Percentiles rank a stretch among this genome's conserved stretches.
Evolutionary conservation across 2,329 filamentous ascomycete genomes (phyloP).

Genomic region (Stylonectria norvegica): DNA sequence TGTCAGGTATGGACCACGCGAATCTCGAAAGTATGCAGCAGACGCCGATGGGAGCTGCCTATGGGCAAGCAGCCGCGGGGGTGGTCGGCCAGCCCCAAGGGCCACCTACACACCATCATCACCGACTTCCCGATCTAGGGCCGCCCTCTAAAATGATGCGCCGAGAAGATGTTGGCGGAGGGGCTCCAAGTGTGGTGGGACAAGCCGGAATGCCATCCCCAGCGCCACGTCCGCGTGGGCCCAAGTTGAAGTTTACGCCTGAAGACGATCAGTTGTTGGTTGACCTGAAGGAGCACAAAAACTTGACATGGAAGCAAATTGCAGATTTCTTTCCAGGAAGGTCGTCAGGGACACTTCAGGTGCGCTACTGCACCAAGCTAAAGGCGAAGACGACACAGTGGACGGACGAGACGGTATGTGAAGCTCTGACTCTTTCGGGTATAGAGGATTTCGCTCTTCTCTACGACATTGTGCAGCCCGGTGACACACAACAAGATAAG

Average conservation of each 20-base stretch:
- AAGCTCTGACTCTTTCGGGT: neutral
- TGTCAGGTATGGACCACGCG: constrained; percentile 51
- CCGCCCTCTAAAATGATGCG: constrained; percentile 66
- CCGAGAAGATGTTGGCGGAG: constrained; percentile 52
- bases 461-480: neutral
- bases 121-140: constrained; percentile 71
- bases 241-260: constrained; percentile 90
- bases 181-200: constrained; percentile 81
- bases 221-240: constrained; percentile 74
- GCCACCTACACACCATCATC: constrained; percentile 71
- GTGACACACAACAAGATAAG: too few relatives aligned
- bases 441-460: constrained; percentile 1
- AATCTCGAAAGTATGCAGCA: constrained; percentile 56
- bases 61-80: constrained; percentile 43
- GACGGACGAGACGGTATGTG: constrained; percentile 85
- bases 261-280: constrained; percentile 87
- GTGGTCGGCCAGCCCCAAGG: constrained; percentile 33
- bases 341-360: constrained; percentile 86
- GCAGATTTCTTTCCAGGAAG: constrained; percentile 92
- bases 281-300: constrained; percentile 91
- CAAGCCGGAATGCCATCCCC: constrained; percentile 83
- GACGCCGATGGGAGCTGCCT: constrained; percentile 49
- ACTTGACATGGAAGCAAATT: constrained; percentile 95
- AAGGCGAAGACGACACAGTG: constrained; percentile 92
- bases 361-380: constrained; percentile 90